Evolutionary conservation across 768 basidiomycete species (phyloP).

Genomic region (Aureoboletus auriporus): DNA sequence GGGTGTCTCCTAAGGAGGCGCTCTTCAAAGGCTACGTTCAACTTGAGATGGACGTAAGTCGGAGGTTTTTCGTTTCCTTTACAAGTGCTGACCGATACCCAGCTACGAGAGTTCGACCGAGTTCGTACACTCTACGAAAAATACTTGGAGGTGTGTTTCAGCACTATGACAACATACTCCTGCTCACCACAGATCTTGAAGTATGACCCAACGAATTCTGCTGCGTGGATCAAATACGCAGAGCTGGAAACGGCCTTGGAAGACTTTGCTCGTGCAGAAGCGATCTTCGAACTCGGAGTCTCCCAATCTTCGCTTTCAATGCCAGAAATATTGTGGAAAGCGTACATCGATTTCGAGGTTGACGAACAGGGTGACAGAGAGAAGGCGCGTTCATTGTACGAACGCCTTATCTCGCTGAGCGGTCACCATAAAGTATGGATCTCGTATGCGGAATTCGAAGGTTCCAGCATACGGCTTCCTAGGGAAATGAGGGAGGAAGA

Average conservation of each 20-base stretch:
- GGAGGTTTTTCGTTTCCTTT: not conserved
- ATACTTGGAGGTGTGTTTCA: slow-evolving; percentile 72
- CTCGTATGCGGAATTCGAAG: slow-evolving; percentile 90
- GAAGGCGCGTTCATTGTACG: slow-evolving; percentile 79
- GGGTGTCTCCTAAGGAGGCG: slow-evolving; percentile 94
- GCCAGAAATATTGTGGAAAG: slow-evolving; percentile 94
- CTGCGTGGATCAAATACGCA: slow-evolving; percentile 95
- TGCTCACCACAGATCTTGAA: slow-evolving; percentile 20
- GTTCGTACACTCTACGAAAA: slow-evolving; percentile 91
- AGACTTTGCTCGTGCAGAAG: slow-evolving; percentile 85
- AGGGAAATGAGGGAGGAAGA: slow-evolving; percentile 68
- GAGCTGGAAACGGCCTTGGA: slow-evolving; percentile 86
- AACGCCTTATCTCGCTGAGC: slow-evolving; percentile 78
- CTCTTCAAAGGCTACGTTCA: slow-evolving; percentile 97
- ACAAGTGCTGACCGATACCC: slow-evolving; percentile 7
- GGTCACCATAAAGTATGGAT: slow-evolving; percentile 98
- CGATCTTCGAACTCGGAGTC: slow-evolving; percentile 90
- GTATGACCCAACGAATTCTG: slow-evolving; percentile 87
- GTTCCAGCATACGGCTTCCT: slow-evolving; percentile 63
- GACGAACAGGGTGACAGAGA: slow-evolving; percentile 87
- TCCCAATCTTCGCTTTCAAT: slow-evolving; percentile 83
- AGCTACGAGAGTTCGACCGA: slow-evolving; percentile 94
- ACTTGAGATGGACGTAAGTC: slow-evolving; percentile 78
- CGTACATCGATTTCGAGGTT: slow-evolving; percentile 95
- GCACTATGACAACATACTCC: not conserved